Percentiles rank a stretch among this genome's conserved stretches.
Evolutionary conservation across 78 protist genomes (phyloP).

Genomic region (Tieghemostelium lacteum): DNA sequence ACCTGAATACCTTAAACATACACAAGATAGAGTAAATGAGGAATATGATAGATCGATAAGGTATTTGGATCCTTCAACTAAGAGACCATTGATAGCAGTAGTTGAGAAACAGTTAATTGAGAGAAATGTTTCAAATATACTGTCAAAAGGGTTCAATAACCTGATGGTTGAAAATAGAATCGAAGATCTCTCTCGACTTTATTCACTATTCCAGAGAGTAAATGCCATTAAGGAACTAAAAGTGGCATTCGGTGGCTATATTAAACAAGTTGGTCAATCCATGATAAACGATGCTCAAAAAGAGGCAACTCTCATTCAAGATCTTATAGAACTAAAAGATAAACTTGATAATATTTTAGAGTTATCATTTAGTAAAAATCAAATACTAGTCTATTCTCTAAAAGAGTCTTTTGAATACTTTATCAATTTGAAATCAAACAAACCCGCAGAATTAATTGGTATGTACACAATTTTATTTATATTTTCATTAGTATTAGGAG

Average conservation of each 20-base stretch:
- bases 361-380: slow-evolving; percentile 63
- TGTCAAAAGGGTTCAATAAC: slow-evolving; percentile 72
- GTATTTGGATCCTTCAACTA: slow-evolving; percentile 69
- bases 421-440: slow-evolving; percentile 84
- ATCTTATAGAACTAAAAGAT: slow-evolving; percentile 80
- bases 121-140: slow-evolving; percentile 46
- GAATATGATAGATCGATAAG: slow-evolving; percentile 78
- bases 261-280: slow-evolving; percentile 69
- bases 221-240: slow-evolving; percentile 20
- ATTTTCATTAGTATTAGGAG: no score
- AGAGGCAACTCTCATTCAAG: slow-evolving; percentile 84
- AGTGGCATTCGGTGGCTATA: slow-evolving; percentile 33
- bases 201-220: slow-evolving; percentile 33
- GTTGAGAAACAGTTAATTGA: slow-evolving; percentile 78
- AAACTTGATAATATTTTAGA: slow-evolving; percentile 44
- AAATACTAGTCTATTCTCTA: slow-evolving; percentile 52
- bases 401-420: slow-evolving; percentile 91
- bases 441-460: slow-evolving; percentile 92
- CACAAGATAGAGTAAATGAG: slow-evolving; percentile 70
- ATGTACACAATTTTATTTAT: background rate
- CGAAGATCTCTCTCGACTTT: slow-evolving; percentile 60
- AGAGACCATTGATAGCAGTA: slow-evolving; percentile 22
- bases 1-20: slow-evolving; percentile 82
- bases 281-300: slow-evolving; percentile 76
- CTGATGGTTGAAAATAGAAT: slow-evolving; percentile 23